Base-by-base conservation (phyloP, 441 rosid genomes). In the Flueggea neowawraea region DNA sequence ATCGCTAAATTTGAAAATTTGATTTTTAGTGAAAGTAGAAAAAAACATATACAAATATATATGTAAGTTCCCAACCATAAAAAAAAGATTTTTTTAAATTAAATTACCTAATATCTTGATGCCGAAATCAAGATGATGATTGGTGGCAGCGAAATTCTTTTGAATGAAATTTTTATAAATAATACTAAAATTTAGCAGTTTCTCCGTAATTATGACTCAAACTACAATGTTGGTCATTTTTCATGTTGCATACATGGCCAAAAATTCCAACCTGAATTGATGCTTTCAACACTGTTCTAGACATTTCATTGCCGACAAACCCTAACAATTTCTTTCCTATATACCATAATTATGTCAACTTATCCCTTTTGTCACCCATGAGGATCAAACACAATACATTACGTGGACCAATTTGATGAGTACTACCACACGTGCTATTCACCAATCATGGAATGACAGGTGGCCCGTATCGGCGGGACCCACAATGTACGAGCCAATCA, bases 241-340 rank as follows among this genome's bases (percentile, higher is more conserved):
- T 59, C 64, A 69, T 16, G 55, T 45, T 43, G 59, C 47, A 6
- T 43, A 43, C 10, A 41, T 41, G 44, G 6, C 5, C 44, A 41
- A 5, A 61, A 54, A 54, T 36, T 54, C 73, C 57, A 31, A 62
- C 73, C 77, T 73, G 73, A 62, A 72, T 70, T 45, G 69, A 75
- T 74, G 68, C 70, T 58, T 13, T 61, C 67, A 73, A 64, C 71
- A 60, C 57, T 58, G 68, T 55, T 54, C 59, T 3, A 28, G 10
- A 28, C 11, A 1, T 51, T 28, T 50, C 62, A 70, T 64, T 69
- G 69, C 80, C 84, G 83, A 78, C 85, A 71, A 75, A 55, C 75
- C 69, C 67, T 69, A 69, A 56, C 28, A 22, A 62, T 31, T 55
- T 51, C 16, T 51, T 16, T 16, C 54, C 61, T 53, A 65, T 13